Conservation (phyloP, 768 basidiomycete species). For the Rhodosporidiobolus sp. region DNA sequence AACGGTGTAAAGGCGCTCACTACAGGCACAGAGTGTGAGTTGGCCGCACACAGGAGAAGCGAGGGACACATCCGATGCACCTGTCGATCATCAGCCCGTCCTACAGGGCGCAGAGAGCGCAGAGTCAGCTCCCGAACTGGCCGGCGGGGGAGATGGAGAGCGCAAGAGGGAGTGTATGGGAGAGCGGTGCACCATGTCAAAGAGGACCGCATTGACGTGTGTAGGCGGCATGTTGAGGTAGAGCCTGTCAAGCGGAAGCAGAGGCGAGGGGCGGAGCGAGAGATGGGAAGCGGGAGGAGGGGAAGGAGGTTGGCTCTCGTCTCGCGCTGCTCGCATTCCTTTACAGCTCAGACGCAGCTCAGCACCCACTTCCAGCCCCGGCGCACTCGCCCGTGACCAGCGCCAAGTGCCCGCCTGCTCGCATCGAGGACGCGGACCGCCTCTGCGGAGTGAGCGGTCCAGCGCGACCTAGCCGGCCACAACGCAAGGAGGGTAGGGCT, state of each 20-base stretch:
- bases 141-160: no score
- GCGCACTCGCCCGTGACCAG: no score
- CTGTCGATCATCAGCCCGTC: constrained; percentile 39
- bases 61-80: not conserved
- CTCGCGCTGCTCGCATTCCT: not conserved
- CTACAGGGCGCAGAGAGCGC: not conserved
- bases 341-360: fast-evolving
- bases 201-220: constrained; percentile 23
- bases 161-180: not conserved
- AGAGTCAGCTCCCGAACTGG: not conserved
- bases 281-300: not conserved
- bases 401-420: no score
- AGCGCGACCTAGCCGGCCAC: no score
- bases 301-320: not conserved
- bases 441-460: no score
- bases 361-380: no score
- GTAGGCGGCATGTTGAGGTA: not conserved
- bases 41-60: not conserved
- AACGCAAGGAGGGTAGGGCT: no score
- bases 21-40: not conserved
- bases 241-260: not conserved
- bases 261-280: not conserved
- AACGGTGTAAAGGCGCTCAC: constrained; percentile 30
- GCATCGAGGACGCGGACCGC: no score
- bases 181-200: constrained; percentile 32